Evolutionary conservation across 495 filamentous ascomycete species (phyloP).

Genomic region (Sporormia fimetaria): DNA sequence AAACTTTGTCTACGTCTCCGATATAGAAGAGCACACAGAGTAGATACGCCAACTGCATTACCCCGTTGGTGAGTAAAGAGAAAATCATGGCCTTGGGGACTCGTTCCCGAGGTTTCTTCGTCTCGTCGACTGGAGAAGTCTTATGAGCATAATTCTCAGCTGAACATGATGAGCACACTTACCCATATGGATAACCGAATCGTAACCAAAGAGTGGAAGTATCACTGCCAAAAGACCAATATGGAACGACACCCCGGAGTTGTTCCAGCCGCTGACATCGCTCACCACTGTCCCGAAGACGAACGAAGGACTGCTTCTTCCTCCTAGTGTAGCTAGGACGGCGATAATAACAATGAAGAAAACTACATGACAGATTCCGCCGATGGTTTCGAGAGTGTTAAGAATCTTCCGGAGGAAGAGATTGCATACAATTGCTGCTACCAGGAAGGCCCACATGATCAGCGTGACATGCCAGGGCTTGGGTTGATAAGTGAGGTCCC

Average conservation of each 20-base stretch:
- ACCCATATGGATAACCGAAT: slow-evolving; percentile 26
- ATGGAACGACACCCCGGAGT: slow-evolving; percentile 14
- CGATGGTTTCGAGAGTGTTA: slow-evolving; percentile 19
- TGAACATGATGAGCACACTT: no score
- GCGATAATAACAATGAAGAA: slow-evolving; percentile 24
- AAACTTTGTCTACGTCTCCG: slow-evolving; percentile 24
- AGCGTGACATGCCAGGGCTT: slow-evolving; percentile 23
- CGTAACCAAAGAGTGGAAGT: slow-evolving; percentile 19
- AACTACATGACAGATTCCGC: slow-evolving; percentile 19
- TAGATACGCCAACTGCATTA: slow-evolving; percentile 22
- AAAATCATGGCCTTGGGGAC: slow-evolving; percentile 24
- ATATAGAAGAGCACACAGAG: slow-evolving; percentile 24
- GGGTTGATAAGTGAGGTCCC: slow-evolving; percentile 16
- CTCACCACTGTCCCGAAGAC: slow-evolving; percentile 18
- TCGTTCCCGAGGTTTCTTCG: slow-evolving; percentile 13
- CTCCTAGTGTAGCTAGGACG: slow-evolving; percentile 14
- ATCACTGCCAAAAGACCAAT: slow-evolving; percentile 17
- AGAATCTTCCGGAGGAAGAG: slow-evolving; percentile 23
- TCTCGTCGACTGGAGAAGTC: no score
- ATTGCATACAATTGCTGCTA: slow-evolving; percentile 15
- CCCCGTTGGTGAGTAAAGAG: slow-evolving; percentile 19
- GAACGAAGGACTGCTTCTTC: slow-evolving; percentile 11
- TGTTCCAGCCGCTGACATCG: slow-evolving; percentile 21
- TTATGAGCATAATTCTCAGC: no score
- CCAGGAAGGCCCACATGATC: slow-evolving; percentile 21